Evolutionary conservation across 1,139 yeast species (phyloP).

Genomic region (Hyphopichia burtonii): DNA sequence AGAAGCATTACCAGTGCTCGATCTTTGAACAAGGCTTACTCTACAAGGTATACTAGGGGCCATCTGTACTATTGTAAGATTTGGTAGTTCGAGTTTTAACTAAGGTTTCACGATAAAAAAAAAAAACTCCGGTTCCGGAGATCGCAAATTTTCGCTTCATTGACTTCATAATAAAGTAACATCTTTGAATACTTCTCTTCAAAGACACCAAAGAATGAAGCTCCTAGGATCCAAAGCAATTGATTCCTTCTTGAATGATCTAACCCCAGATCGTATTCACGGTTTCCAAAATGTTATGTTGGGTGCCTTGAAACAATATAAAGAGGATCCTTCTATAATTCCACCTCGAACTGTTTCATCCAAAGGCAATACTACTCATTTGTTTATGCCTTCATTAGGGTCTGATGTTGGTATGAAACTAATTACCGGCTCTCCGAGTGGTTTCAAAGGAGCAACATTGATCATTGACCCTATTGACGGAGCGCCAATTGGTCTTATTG

Average conservation of each 20-base stretch:
- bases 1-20: too few species aligned
- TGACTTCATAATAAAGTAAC: too few species aligned
- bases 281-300: constrained; percentile 28
- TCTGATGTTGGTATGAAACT: constrained; percentile 46
- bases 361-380: constrained; percentile 36
- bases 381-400: constrained; percentile 67
- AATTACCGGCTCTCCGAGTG: constrained; percentile 51
- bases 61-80: too few species aligned
- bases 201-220: not conserved
- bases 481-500: constrained; percentile 49
- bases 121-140: too few species aligned
- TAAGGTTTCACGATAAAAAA: too few species aligned
- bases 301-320: constrained; percentile 20
- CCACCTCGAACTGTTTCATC: constrained; percentile 38
- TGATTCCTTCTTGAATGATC: not conserved
- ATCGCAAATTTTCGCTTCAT: too few species aligned
- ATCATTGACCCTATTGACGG: constrained; percentile 52
- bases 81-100: too few species aligned
- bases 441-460: constrained; percentile 48
- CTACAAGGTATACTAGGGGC: too few species aligned
- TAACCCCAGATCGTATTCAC: too few species aligned
- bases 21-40: too few species aligned
- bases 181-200: too few species aligned
- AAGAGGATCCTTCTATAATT: constrained; percentile 24
- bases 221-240: not conserved